A percentile compares a stretch with the other conserved stretches of the same genome.
Evolutionary conservation across 371 early-diverging fungal species (phyloP).

Genomic region (Mucor circinelloides): DNA sequence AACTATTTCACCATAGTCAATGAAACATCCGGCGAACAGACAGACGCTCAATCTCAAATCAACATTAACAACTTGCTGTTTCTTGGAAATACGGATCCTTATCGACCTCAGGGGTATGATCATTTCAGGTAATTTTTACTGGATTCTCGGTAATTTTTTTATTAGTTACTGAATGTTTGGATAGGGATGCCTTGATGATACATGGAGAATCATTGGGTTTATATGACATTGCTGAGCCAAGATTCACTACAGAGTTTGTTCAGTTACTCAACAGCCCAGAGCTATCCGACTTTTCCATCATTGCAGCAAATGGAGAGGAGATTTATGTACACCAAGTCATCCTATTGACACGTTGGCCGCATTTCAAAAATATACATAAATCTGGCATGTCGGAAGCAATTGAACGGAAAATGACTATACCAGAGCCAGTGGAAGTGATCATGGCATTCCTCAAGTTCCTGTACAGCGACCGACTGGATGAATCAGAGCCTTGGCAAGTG

Average conservation of each 20-base stretch:
- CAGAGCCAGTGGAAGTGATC: constrained; percentile 57
- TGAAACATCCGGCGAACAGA: constrained; percentile 15
- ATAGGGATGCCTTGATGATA: constrained; percentile 54
- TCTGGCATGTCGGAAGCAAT: constrained; percentile 65
- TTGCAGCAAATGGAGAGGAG: constrained; percentile 37
- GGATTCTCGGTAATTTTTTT: constrained; percentile 8
- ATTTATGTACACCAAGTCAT: constrained; percentile 66
- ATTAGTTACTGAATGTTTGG: background rate
- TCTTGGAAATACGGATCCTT: constrained; percentile 55
- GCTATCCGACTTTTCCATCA: constrained; percentile 59
- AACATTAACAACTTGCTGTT: constrained; percentile 40
- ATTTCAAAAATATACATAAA: constrained; percentile 55
- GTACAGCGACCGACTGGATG: constrained; percentile 63
- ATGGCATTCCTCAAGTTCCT: constrained; percentile 61
- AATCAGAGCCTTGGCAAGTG: constrained; percentile 42
- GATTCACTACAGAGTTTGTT: constrained; percentile 45
- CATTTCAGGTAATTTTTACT: constrained; percentile 46
- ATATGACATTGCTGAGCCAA: constrained; percentile 54
- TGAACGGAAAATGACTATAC: constrained; percentile 48
- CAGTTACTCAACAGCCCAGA: constrained; percentile 56
- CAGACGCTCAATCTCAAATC: constrained; percentile 18
- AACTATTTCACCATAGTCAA: constrained; percentile 60
- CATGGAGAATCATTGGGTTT: constrained; percentile 60
- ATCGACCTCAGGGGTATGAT: constrained; percentile 58
- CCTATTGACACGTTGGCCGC: constrained; percentile 68